Percentiles rank a stretch among this genome's conserved stretches.
Evolutionary conservation across 768 basidiomycete genomes (phyloP).

Genomic region (Lactarius pseudohatsudake): DNA sequence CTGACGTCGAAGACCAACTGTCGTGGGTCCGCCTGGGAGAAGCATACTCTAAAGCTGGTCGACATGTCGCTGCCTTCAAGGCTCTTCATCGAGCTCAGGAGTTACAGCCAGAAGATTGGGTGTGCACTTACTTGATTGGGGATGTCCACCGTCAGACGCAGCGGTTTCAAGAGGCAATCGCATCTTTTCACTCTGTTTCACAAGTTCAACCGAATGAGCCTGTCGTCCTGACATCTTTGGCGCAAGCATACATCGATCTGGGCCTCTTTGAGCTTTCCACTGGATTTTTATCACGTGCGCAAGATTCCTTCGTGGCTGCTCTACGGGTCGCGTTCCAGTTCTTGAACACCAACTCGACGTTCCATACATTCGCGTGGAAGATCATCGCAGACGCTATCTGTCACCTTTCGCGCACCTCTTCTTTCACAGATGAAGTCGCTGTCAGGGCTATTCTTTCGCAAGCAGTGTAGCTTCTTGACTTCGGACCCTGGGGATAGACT

Average conservation of each 20-base stretch:
- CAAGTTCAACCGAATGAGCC: conserved; percentile 59
- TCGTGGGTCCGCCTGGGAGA: conserved; percentile 94
- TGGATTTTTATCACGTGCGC: conserved; percentile 76
- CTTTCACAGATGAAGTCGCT: conserved; percentile 46
- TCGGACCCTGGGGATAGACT: conserved; percentile 45
- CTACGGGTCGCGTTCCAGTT: conserved; percentile 50
- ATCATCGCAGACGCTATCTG: conserved; percentile 72
- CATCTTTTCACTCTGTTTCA: conserved; percentile 58
- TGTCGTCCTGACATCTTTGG: conserved; percentile 69
- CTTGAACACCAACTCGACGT: conserved; percentile 56
- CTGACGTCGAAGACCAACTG: conserved; percentile 69
- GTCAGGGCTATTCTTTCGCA: conserved; percentile 39
- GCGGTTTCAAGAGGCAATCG: conserved; percentile 72
- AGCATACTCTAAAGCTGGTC: conserved; percentile 85
- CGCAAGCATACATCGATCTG: conserved; percentile 67
- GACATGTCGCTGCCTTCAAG: conserved; percentile 87
- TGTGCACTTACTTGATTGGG: conserved; percentile 78
- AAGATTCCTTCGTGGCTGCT: conserved; percentile 66
- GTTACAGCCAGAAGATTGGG: conserved; percentile 78
- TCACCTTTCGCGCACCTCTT: conserved; percentile 55
- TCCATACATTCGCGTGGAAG: conserved; percentile 82
- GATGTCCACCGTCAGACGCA: conserved; percentile 81
- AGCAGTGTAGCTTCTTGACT: conserved; percentile 42
- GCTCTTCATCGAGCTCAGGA: conserved; percentile 74
- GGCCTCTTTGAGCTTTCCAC: conserved; percentile 62